phyloP scores from a whole-genome alignment of 1,284 basidiomycete species.

The Ustilago crameri region DNA sequence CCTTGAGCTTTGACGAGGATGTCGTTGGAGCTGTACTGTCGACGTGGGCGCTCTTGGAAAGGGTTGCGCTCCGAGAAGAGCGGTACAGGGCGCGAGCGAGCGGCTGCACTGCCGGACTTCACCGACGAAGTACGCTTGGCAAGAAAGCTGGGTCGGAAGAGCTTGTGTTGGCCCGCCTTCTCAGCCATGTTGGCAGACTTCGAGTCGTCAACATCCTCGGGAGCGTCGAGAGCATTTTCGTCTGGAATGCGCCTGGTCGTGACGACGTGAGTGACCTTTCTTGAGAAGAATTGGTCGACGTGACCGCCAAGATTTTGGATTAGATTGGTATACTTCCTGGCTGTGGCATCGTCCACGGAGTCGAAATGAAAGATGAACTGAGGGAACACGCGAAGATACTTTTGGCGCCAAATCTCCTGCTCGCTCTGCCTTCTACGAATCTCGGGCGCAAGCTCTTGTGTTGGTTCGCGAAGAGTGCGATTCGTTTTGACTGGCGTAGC shows the following conservation, averaged over 20 bases:
- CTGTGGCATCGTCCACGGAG: constrained; percentile 52
- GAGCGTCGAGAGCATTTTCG: constrained; percentile 8
- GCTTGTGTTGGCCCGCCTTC: constrained; percentile 23
- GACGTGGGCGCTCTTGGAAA: constrained; percentile 67
- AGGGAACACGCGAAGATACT: constrained; percentile 59
- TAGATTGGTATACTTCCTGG: constrained; percentile 28
- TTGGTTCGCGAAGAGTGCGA: constrained; percentile 54
- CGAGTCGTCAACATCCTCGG: constrained; percentile 6
- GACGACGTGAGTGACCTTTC: constrained; percentile 64
- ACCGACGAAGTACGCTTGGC: constrained; percentile 24
- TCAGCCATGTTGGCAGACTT: constrained; percentile 5
- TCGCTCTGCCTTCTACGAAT: constrained; percentile 49
- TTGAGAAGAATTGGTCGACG: constrained; percentile 66
- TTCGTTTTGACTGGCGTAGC: constrained; percentile 49
- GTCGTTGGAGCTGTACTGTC: constrained; percentile 69
- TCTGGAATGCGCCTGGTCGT: constrained; percentile 54
- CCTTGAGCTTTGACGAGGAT: constrained; percentile 80
- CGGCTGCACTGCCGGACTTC: constrained; percentile 17
- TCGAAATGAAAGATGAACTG: constrained; percentile 66
- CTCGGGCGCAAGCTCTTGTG: constrained; percentile 50
- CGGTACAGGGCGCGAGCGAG: constrained; percentile 41
- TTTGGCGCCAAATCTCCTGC: constrained; percentile 55
- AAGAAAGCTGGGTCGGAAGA: constrained; percentile 47
- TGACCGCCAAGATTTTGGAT: constrained; percentile 60
- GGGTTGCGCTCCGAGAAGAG: constrained; percentile 66